Evolutionary conservation across 768 basidiomycete genomes (phyloP), one percentile per base, ranked within the genome.

Genomic region (Mycena kentingensis): DNA sequence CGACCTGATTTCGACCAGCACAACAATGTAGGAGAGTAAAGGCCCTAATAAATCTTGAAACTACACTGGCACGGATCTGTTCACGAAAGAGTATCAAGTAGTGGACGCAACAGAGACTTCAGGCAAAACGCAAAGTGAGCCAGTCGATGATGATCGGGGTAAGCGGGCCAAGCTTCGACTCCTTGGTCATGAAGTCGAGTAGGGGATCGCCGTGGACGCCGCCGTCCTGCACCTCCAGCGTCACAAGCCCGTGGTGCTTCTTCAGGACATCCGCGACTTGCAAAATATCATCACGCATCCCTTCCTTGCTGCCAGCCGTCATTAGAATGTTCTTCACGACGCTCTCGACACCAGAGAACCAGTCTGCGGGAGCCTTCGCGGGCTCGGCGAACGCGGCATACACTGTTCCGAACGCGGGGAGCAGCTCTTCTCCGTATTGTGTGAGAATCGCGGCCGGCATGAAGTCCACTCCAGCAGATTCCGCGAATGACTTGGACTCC

Each of bases 151-250:
- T n/a, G n/a, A n/a, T n/a, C n/a, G n/a, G n/a, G n/a, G n/a, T n/a
- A n/a, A n/a, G n/a, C n/a, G n/a, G n/a, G n/a, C 18, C 3, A 11
- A 37, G 3, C 27, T 34, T 29, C 78, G 58, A 51, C 44, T 66
- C 65, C 7, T 46, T 53, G 1, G 48, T 45, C 24, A 62, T 15
- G 38, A 66, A 66, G 31, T 75, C 72, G 28, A 70, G 56, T 29
- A 61, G 70, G 38, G 66, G 64, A 48, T 74, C 72, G 51, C 73
- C 67, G 44, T 76, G 74, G 10, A 74, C 59, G 2, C 73, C 74
- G 35, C 59, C 52, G 24, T 63, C 52, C 54, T 74, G 72, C 24
- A 72, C 42, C 7, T 66, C 58, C 22, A 70, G 55, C 29, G 58
- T 55, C 43, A 58, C 48, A 6, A 57, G 34, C 0, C 46, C 26